Evolutionary conservation across 257 asterid species (phyloP).

Genomic region (Orobanche coerulescens): DNA sequence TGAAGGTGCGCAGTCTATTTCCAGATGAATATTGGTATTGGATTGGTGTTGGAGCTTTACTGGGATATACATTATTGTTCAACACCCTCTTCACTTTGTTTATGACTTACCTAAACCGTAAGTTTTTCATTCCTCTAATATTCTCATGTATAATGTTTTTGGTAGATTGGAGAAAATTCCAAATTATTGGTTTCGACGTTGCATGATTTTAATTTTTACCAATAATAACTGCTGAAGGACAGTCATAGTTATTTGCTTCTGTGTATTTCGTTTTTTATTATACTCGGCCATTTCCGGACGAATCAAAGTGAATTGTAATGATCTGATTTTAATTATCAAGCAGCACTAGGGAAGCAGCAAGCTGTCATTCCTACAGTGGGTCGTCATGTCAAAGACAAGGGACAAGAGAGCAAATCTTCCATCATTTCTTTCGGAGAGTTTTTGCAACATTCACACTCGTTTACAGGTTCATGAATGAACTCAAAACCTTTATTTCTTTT

Average conservation of each 20-base stretch:
- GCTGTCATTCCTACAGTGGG: constrained; percentile 40
- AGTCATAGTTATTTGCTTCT: not conserved
- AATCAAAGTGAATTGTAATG: constrained; percentile 1
- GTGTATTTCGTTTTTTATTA: not conserved
- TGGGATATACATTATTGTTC: constrained; percentile 50
- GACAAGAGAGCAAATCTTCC: constrained; percentile 29
- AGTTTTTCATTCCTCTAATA: constrained; percentile 34
- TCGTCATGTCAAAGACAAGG: constrained; percentile 29
- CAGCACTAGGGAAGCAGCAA: constrained; percentile 72
- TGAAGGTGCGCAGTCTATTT: constrained; percentile 51
- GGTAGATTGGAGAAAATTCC: constrained; percentile 18
- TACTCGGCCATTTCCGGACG: constrained; percentile 1
- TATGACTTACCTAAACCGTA: constrained; percentile 67
- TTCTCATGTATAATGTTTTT: not conserved
- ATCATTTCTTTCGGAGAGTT: constrained; percentile 44
- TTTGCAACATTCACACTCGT: constrained; percentile 57
- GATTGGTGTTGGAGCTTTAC: constrained; percentile 59
- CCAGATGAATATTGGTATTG: constrained; percentile 55
- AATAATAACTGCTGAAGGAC: not conserved
- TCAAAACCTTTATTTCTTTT: constrained; percentile 19
- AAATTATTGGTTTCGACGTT: not conserved
- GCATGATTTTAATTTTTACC: constrained; percentile 8
- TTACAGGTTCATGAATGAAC: constrained; percentile 31
- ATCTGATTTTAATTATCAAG: constrained; percentile 18
- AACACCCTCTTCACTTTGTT: constrained; percentile 44